Percentiles rank a stretch among this genome's conserved stretches.
Evolutionary conservation across 192 early-diverging fungal genomes (phyloP).

Genomic region (Spizellomyces punctatus): DNA sequence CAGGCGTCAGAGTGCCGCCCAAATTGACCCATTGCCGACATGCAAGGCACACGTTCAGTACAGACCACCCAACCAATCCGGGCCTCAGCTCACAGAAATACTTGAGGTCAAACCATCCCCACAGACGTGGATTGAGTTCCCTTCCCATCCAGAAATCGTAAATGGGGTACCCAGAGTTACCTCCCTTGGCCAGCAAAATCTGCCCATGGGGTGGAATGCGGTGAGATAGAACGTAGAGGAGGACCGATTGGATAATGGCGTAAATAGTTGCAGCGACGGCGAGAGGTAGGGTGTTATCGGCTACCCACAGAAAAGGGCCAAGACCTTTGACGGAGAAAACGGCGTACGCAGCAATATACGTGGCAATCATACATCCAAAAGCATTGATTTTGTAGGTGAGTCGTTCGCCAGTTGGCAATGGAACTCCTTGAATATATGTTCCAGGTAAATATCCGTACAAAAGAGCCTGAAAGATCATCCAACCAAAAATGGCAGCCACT

Average conservation of each 20-base stretch:
- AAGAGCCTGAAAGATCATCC: conserved; percentile 70
- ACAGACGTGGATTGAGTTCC: conserved; percentile 88
- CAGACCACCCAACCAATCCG: conserved; percentile 87
- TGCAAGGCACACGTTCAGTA: conserved; percentile 78
- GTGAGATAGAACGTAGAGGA: conserved; percentile 73
- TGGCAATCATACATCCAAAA: conserved; percentile 31
- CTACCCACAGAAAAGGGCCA: conserved; percentile 75
- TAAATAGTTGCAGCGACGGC: conserved; percentile 70
- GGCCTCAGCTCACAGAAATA: conserved; percentile 92
- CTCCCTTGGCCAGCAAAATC: conserved; percentile 77
- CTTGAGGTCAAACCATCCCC: conserved; percentile 80
- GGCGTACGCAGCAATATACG: conserved; percentile 50
- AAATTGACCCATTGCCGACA: conserved; percentile 71
- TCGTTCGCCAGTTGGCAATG: conserved; percentile 57
- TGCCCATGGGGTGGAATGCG: conserved; percentile 23
- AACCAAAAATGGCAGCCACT: conserved; percentile 45
- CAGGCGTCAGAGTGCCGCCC: conserved; percentile 65
- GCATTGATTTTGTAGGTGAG: conserved; percentile 85
- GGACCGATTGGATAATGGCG: conserved; percentile 62
- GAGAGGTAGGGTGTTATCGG: conserved; percentile 77
- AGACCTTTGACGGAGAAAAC: conserved; percentile 58
- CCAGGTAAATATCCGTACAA: conserved; percentile 75
- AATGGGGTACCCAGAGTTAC: conserved; percentile 86
- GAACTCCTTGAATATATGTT: conserved; percentile 60
- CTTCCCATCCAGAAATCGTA: conserved; percentile 97